Base-by-base conservation (phyloP, 768 basidiomycete species). In the Agaricus subrufescens region DNA sequence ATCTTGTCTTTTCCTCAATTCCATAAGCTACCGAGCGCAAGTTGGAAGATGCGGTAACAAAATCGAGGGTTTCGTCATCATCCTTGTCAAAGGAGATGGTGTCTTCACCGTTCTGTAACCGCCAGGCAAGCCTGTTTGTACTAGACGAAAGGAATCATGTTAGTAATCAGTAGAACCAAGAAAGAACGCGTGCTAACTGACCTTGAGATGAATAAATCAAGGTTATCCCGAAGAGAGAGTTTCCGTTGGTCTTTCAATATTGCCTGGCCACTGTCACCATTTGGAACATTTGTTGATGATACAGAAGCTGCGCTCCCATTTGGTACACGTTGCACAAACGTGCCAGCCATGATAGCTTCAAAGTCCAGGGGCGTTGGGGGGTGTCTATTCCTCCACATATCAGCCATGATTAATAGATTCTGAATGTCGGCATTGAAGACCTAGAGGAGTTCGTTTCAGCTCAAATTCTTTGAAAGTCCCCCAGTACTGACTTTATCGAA, bases 341-440 rank as follows among this genome's bases (percentile, higher is more conserved):
- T 76, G 4, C 78, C 86, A 15, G 83, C 71, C 62, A 84, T 67
- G 61, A 98, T 93, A 2, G 73, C 69, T n/a, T 89, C 85, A 63
- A 86, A 94, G 57, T 90, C 85, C 27, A 99, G 80, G 1, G 95
- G 86, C 0, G 80, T 82, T 1, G 97, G 97, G 50, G 87, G 88
- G n/a, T 86, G 82, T 40, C 96, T 82, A 5, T 88, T 82, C 31
- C 86, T 86, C 97, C 97, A 99, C 94, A 99, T 98, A 63, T 98
- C 97, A 12, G 83, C 72, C 97, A 99, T 99, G 19, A 19, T 83
- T 30, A 99, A 76, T 0, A 99, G 78, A 54, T 96, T 93, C 50
- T 81, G 79, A 62, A 98, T 93, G 63, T 99, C 97, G 2, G 80
- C 68, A 54, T 85, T 79, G 76, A 95, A 99, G 15, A 97, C 91